Conservation (phyloP, 106 monocot genomes). For the Vanilla planifolia region DNA sequence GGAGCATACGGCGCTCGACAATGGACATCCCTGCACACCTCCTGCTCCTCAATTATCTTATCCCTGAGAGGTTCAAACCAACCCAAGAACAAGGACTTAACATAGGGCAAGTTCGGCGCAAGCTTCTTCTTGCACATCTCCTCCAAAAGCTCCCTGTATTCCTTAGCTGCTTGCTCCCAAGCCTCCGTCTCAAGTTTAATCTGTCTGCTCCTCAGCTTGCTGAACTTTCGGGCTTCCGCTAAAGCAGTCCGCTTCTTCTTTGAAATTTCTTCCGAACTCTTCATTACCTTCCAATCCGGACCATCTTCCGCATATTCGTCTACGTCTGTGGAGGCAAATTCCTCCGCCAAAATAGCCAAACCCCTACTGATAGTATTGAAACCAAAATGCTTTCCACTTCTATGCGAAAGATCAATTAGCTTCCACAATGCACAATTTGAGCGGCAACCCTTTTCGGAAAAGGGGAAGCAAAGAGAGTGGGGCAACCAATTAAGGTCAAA, state of each 20-base stretch:
- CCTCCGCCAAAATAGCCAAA: neutral
- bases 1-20: slow-evolving; percentile 24
- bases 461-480: neutral
- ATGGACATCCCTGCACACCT: slow-evolving; percentile 21
- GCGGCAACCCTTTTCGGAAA: too few species aligned
- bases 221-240: slow-evolving; percentile 24
- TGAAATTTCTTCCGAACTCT: slow-evolving; percentile 1
- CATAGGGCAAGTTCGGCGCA: slow-evolving; percentile 76
- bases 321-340: slow-evolving; percentile 5
- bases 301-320: slow-evolving; percentile 3
- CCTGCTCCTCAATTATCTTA: slow-evolving; percentile 51
- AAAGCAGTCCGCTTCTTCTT: neutral
- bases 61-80: slow-evolving; percentile 88
- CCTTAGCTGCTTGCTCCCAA: slow-evolving; percentile 85
- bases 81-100: slow-evolving; percentile 78
- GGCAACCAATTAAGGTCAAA: slow-evolving; percentile 4
- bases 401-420: neutral
- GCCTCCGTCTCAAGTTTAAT: slow-evolving; percentile 79
- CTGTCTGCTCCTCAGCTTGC: slow-evolving; percentile 44
- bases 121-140: slow-evolving; percentile 88
- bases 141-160: slow-evolving; percentile 64
- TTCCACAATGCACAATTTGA: neutral
- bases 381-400: neutral
- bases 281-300: neutral
- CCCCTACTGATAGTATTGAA: neutral